Evolutionary conservation across 441 rosid genomes (phyloP).

Genomic region (Bocquillonia castaneifolia): DNA sequence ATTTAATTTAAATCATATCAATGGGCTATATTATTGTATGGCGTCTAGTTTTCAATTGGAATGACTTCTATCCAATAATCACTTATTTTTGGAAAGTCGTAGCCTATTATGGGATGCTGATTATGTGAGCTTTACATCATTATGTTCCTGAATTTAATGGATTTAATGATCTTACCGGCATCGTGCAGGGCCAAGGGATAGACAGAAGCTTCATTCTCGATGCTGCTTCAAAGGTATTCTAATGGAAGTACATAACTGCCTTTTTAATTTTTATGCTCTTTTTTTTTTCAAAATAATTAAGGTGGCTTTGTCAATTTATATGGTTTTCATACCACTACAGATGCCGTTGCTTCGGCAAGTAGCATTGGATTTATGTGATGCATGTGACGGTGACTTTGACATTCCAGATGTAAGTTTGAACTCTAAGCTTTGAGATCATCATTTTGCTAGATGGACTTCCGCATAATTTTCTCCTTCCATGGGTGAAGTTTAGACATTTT

Average conservation of each 20-base stretch:
- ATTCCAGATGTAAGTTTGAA: constrained; percentile 52
- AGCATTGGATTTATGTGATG: constrained; percentile 68
- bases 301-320: not conserved
- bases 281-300: too few species aligned
- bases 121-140: not conserved
- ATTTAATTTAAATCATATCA: not conserved
- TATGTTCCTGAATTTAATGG: not conserved
- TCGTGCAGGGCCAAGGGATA: constrained; percentile 61
- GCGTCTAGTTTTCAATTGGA: not conserved
- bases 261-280: not conserved
- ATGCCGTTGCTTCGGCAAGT: constrained; percentile 63
- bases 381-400: constrained; percentile 55
- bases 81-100: not conserved
- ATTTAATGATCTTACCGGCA: not conserved
- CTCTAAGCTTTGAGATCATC: not conserved
- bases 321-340: constrained; percentile 31
- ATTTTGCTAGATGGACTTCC: not conserved
- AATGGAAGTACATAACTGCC: not conserved
- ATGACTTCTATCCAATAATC: not conserved
- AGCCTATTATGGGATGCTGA: not conserved
- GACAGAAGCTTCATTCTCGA: constrained; percentile 49
- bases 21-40: not conserved
- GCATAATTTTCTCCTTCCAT: not conserved
- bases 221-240: constrained; percentile 54
- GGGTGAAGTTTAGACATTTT: not conserved